Evolutionary conservation across 1,284 basidiomycete species (phyloP), one percentile per base, ranked within the genome.

Genomic region (Ustilago loliicola): DNA sequence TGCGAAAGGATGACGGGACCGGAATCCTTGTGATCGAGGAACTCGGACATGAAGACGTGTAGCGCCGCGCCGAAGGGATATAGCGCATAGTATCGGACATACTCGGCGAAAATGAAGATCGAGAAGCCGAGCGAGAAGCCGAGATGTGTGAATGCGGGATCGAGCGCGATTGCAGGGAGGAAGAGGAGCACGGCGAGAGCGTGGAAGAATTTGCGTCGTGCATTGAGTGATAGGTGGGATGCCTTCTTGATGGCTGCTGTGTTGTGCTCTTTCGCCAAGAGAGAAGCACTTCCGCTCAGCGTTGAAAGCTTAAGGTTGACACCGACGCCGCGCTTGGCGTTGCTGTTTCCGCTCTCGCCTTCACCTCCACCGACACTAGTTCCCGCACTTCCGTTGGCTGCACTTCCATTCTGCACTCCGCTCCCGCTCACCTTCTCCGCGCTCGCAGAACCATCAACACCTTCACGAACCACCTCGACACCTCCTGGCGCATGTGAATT

Each of bases 151-250:
- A 99, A 98, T 0, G 96, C 96, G 15, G 96, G 96, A 86, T 99
- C 97, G 83, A 94, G 87, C 0, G 92, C 93, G 61, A 99, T 92
- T 0, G 95, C 96, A 4, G 97, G 97, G 48, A 97, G 88, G 85
- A 99, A 98, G 93, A 99, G 96, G 40, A 94, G 89, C 57, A 98
- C 95, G 0, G 96, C 95, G 38, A 99, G 89, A 17, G 91, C 94
- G 88, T 99, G 97, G 88, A 99, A 99, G 87, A 93, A 98, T 87
- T 99, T 99, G 65, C 97, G 90, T 62, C 96, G 90, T n/a, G 94
- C 94, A 86, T 99, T 99, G 72, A 98, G 88, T 50, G 93, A 92
- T 67, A 99, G 72, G 48, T 80, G 58, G 17, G 78, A 71, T 7
- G 80, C 80, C 60, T 72, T 78, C 42, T 78, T 80, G 66, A 80